Evolutionary conservation across 371 early-diverging fungal genomes (phyloP), one percentile per base, ranked within the genome.

Genomic region (Mucor indicus): DNA sequence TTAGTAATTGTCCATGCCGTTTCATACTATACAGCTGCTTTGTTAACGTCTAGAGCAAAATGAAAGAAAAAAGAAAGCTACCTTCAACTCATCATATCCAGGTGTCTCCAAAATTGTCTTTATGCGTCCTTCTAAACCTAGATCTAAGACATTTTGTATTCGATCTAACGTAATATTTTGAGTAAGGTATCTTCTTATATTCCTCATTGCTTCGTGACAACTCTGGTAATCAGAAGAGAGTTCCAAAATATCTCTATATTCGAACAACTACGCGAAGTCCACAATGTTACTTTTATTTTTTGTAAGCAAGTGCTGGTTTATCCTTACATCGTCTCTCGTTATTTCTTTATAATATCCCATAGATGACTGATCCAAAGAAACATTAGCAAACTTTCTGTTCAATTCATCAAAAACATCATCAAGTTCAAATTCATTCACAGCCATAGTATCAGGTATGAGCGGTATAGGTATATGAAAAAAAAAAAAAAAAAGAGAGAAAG

Each of bases 1-100:
- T 74, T 74, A 22, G 74, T 74, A 8, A 74, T 57, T 12, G 66
- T 70, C 74, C 74, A 74, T 2, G 74, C 71, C 0, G 71, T 65
- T 31, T 74, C 74, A 50, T 70, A 74, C 74, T 74, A 13, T 10
- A 31, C n/a, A n/a, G n/a, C n/a, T n/a, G n/a, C 8, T 10, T 11
- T 9, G 17, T 21, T 31, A 21, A 43, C 21, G 12, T 4, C 8
- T 15, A 48, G 17, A 15, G 2, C 38, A 50, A 3, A 4, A 16
- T 17, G 10, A 17, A 17, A 22, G 10, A 30, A 25, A 3, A 12
- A 6, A 10, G 5, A 16, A 10, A 45, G 13, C 8, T 48, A 57
- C 55, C 37, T 56, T 47, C 6, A 55, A 15, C n/a, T 51, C 52
- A 37, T 45, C 47, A 31, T 42, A 43, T 20, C 53, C 52, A 23